Evolutionary conservation across 345 rosid genomes (phyloP), one percentile per base, ranked within the genome.

Genomic region (Turritis glabra): DNA sequence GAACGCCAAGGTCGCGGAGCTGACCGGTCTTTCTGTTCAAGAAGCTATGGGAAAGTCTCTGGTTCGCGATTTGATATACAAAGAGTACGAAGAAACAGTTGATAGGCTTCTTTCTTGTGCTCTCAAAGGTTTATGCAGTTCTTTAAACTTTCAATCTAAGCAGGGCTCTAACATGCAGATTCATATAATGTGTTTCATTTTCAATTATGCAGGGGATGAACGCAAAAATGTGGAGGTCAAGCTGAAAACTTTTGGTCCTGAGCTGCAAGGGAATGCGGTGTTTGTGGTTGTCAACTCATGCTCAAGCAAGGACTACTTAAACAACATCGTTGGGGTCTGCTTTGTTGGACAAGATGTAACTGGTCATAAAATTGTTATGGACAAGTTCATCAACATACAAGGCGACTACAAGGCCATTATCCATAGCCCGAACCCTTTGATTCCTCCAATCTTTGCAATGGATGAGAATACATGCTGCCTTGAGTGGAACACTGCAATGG

Each of bases 401-500:
- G 92, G 97, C 70, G 97, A 88, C 74, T 92, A 92, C 81, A 89
- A 86, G 81, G 90, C 96, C 66, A 90, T 92, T 7, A 77, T 92
- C 74, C 97, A 92, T 71, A 90, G 94, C 77, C 94, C 96, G 48
- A 91, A 87, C 82, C 90, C 91, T 54, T 77, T 89, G 85, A 93
- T 93, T 72, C 98, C 98, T 56, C 97, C 98, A 6, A 91, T 91
- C 80, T 94, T 91, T 84, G 92, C 96, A 61, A 84, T 93, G 0
- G 98, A 94, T 71, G 95, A 91, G 75, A 91, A 88, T 74, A 83
- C 97, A 1, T 86, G 87, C 66, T 94, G 97, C 87, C 72, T 84
- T 48, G 98, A 94, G 79, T 91, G 98, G 97, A 94, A 94, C 77
- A 86, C 90, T 18, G 96, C 98, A 14, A 86, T 91, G 96, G 98